phyloP scores from a whole-genome alignment of 108 stramenopile genomes.

The Chaetoceros tenuissimus region DNA sequence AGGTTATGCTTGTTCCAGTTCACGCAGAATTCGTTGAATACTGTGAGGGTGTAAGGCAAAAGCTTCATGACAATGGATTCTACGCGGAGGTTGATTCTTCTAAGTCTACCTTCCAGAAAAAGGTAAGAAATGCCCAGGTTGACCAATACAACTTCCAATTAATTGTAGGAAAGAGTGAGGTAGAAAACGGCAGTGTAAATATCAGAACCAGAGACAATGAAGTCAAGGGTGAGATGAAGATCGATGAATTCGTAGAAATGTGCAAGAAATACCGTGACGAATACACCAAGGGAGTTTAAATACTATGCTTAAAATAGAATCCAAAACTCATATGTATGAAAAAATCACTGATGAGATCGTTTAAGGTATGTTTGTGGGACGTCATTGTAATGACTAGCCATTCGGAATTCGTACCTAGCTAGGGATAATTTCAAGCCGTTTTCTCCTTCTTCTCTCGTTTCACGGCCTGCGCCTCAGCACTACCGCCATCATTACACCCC shows the following conservation, averaged over 20 bases:
- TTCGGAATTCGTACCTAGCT: no score
- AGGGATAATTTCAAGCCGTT: no score
- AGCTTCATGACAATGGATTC: slow-evolving; percentile 85
- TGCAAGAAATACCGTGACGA: slow-evolving; percentile 48
- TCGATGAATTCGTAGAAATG: slow-evolving; percentile 73
- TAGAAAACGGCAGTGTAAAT: slow-evolving; percentile 81
- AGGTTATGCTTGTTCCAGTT: slow-evolving; percentile 95
- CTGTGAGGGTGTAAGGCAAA: slow-evolving; percentile 69
- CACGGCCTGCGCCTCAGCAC: no score
- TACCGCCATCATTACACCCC: no score
- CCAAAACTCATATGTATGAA: no score
- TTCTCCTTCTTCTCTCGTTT: no score
- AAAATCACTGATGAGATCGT: no score
- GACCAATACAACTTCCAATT: slow-evolving; percentile 98
- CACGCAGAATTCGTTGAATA: slow-evolving; percentile 81
- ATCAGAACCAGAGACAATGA: slow-evolving; percentile 89
- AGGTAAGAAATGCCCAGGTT: slow-evolving; percentile 93
- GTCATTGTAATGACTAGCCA: no score
- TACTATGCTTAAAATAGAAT: no score
- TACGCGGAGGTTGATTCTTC: slow-evolving; percentile 91
- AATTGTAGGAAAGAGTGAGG: slow-evolving; percentile 92
- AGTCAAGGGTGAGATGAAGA: slow-evolving; percentile 86
- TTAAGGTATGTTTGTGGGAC: no score
- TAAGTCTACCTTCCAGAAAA: slow-evolving; percentile 95
- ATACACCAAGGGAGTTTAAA: no score